Evolutionary conservation across 306 rosid genomes (phyloP), one percentile per base, ranked within the genome.

Genomic region (Fragaria iinumae): DNA sequence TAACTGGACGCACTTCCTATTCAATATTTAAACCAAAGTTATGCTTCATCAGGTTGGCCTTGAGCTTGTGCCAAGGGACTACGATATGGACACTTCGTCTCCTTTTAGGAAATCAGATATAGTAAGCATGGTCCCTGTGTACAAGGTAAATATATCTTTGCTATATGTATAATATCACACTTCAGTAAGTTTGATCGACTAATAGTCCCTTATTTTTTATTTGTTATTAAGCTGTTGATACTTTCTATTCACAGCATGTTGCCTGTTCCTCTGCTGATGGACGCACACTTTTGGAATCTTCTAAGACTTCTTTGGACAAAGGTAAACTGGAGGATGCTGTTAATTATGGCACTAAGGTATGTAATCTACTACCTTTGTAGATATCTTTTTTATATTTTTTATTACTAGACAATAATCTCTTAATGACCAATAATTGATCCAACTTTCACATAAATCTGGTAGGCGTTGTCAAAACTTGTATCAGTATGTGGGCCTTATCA

Each of bases 231-330:
- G 57, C 32, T 43, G 36, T 17, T 77, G 64, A 39, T 38, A 14
- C 25, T 64, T 13, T 82, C 45, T 76, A 29, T 83, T 60, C 69
- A 20, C 88, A 95, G 98, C 98, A 95, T 69, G 97, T 92, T 79
- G 97, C 97, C 67, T 95, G 98, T 80, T 95, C 98, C 63, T 95
- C 98, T 69, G 98, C 98, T 48, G 98, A 95, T 84, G 98, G 98
- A 17, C 97, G 98, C 41, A 89, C 98, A 43, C 80, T 95, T 73
- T 81, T 95, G 88, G 98, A 95, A 85, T 95, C 97, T 68, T 95
- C 98, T 20, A 95, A 95, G 80, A 95, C 98, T 78, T 92, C 97
- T 73, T 80, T 95, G 88, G 98, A 95, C 62, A 95, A 95, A 86
- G 98, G 98, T 66, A 95, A 95, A 87, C 82, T 95, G 89, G 98